Evolutionary conservation across 345 rosid genomes (phyloP).

Genomic region (Murraya koenigii): DNA sequence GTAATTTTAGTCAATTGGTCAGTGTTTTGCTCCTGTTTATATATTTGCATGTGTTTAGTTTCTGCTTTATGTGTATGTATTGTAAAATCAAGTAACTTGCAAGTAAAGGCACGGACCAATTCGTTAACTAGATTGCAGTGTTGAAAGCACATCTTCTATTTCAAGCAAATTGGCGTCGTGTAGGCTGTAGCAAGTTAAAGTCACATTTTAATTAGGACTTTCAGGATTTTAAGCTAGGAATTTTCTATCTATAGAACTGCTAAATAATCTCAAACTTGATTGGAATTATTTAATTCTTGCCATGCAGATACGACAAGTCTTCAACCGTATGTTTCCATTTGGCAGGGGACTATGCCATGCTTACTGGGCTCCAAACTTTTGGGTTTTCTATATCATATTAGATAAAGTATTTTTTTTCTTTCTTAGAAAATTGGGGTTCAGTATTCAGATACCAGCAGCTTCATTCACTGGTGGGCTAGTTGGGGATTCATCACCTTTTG

Average conservation of each 20-base stretch:
- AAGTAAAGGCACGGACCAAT: neutral
- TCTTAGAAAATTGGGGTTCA: conserved; percentile 55
- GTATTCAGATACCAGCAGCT: conserved; percentile 52
- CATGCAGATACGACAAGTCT: conserved; percentile 78
- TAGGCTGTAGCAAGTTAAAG: neutral
- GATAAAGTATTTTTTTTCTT: conserved; percentile 69
- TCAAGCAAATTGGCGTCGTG: neutral
- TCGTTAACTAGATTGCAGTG: neutral
- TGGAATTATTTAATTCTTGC: conserved; percentile 9
- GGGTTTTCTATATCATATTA: conserved; percentile 82
- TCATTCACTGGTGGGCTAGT: conserved; percentile 93
- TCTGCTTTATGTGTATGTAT: neutral
- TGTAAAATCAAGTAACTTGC: neutral
- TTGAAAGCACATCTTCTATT: neutral
- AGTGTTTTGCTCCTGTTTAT: neutral
- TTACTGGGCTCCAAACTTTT: conserved; percentile 96
- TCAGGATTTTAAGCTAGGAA: neutral
- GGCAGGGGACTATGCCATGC: conserved; percentile 99
- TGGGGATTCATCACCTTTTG: conserved; percentile 76
- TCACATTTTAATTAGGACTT: neutral
- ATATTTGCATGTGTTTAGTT: neutral
- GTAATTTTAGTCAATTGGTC: neutral
- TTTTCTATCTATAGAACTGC: neutral
- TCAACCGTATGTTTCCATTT: conserved; percentile 85
- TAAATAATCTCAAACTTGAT: neutral